Evolutionary conservation across 2,329 filamentous ascomycete genomes (phyloP).

Genomic region (Fusarium vanettenii): DNA sequence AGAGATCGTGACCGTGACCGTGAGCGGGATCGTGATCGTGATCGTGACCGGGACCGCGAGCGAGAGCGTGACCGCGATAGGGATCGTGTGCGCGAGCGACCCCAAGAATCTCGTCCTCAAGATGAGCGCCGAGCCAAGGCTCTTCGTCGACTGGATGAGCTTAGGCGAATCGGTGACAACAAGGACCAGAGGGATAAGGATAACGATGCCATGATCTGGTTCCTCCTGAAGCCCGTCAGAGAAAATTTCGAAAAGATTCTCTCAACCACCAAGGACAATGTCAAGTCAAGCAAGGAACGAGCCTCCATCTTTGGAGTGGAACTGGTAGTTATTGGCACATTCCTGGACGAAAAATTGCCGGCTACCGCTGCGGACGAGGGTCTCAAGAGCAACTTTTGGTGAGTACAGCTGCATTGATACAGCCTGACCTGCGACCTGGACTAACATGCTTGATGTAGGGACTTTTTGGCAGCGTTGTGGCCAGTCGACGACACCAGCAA

Average conservation of each 20-base stretch:
- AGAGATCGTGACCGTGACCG: slow-evolving; percentile 35
- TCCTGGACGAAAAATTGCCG: slow-evolving; percentile 62
- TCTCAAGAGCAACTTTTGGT: slow-evolving; percentile 64
- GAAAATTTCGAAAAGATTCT: slow-evolving; percentile 70
- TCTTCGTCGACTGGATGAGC: slow-evolving; percentile 55
- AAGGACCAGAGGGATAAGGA: slow-evolving; percentile 60
- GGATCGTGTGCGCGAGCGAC: slow-evolving; percentile 41
- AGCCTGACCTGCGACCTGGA: background rate
- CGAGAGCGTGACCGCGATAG: slow-evolving; percentile 37
- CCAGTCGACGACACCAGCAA: slow-evolving; percentile 59
- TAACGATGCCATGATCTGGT: slow-evolving; percentile 61
- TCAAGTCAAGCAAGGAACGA: slow-evolving; percentile 71
- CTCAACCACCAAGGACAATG: slow-evolving; percentile 70
- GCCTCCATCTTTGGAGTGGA: slow-evolving; percentile 71
- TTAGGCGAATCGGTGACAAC: slow-evolving; percentile 60
- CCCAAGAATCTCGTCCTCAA: slow-evolving; percentile 46
- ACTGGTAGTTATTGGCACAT: slow-evolving; percentile 71
- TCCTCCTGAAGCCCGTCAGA: slow-evolving; percentile 67
- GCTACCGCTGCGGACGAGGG: slow-evolving; percentile 55
- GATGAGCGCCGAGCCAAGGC: slow-evolving; percentile 57
- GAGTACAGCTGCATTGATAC: slow-evolving; percentile 39
- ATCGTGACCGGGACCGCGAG: slow-evolving; percentile 38
- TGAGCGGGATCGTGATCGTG: slow-evolving; percentile 49
- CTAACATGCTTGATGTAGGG: slow-evolving; percentile 48
- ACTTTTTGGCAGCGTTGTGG: slow-evolving; percentile 59